A percentile compares a stretch with the other conserved stretches of the same genome.
These are phyloP conservation scores for Fusarium floridanum DNA, from an alignment of 2,329 filamentous ascomycete species.

Conservation along the genomic window DNA sequence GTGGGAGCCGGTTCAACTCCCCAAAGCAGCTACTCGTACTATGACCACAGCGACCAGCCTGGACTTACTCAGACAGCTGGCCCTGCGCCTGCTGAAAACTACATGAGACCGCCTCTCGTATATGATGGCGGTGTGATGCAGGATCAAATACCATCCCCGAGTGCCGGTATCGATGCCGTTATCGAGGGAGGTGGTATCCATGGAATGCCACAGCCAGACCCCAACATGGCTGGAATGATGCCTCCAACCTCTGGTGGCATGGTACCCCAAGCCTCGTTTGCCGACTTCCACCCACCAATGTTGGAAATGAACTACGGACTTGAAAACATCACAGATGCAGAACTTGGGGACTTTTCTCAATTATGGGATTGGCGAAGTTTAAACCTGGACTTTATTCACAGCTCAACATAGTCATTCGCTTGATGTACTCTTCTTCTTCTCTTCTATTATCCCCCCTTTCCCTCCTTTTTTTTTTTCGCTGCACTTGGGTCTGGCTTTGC, in stretches of 20 bases:
- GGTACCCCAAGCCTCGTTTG: conserved; percentile 8
- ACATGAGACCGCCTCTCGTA: conserved; percentile 1
- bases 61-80: not conserved
- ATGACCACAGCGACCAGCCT: conserved; percentile 20
- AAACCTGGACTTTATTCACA: conserved; percentile 41
- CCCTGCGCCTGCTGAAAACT: not conserved
- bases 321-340: conserved; percentile 37
- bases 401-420: conserved; percentile 20
- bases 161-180: conserved; percentile 32
- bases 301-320: conserved; percentile 25
- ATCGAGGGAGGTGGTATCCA: conserved; percentile 20
- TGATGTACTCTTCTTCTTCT: not conserved
- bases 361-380: conserved; percentile 44
- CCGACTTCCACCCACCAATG: conserved; percentile 24
- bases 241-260: not conserved
- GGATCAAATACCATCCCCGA: conserved; percentile 27
- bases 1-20: conserved; percentile 27
- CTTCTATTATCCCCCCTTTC: not conserved
- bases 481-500: conserved; percentile 5
- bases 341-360: conserved; percentile 40
- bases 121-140: not conserved
- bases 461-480: not conserved
- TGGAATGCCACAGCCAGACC: conserved; percentile 17
- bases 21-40: conserved; percentile 24
- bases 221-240: conserved; percentile 14